Evolutionary conservation across 1,284 basidiomycete species (phyloP), one percentile per base, ranked within the genome.

Genomic region (Trametes versicolor): DNA sequence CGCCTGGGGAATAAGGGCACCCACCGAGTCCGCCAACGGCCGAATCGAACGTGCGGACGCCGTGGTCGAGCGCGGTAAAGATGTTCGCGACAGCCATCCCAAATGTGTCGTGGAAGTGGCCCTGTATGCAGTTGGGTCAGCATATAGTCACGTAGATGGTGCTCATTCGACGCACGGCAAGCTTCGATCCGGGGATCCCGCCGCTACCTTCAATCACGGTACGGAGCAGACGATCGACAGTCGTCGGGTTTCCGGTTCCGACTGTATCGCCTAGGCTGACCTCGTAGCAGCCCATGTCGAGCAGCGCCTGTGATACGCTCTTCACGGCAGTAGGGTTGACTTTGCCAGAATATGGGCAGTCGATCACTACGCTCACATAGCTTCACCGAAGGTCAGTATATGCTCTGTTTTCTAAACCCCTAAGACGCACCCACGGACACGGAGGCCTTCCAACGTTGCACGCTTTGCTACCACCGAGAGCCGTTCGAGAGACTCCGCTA

Each of bases 241-340:
- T 85, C 19, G 81, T 78, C 0, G 96, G 95, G 52, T 91, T 94
- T 0, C 93, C 97, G 36, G 88, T 88, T 0, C 97, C 97, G 1
- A 95, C 94, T 1, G 96, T 99, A 78, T 99, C 97, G 0, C 95
- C 96, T 36, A 98, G 79, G 68, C 92, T 94, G 56, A 98, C 88
- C 75, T 99, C 94, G 78, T 97, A 98, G 75, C 95, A 97, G 0
- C 96, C 97, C 92, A 98, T 97, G 63, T 95, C 88, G 5, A 90
- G 71, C 29, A 99, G 77, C 68, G 86, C 87, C 66, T 85, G 86
- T 0, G 93, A 82, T 13, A 98, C 88, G 23, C 90, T 86, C 50
- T 89, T 84, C 7, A 96, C 95, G 21, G 80, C 79, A 48, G 79
- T 78, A 1, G 87, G 86, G 64, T 91, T 88, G n/a, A 94, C 90